phyloP scores from a whole-genome alignment of 2,329 filamentous ascomycete genomes.

The Diplodia scrobiculata region DNA sequence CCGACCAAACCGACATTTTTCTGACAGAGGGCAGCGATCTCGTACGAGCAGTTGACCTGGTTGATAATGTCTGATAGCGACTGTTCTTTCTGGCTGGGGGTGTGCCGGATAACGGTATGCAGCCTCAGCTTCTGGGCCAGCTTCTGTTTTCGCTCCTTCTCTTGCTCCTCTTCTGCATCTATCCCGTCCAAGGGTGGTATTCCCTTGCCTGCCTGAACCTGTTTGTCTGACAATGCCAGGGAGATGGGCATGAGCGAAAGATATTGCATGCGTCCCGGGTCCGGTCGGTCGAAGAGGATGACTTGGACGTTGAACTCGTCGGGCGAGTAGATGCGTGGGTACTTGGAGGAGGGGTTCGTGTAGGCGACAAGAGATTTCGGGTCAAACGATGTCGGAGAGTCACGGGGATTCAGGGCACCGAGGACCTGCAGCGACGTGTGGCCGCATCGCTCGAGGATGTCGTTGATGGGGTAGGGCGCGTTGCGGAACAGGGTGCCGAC shows the following conservation, averaged over 20 bases:
- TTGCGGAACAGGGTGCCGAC: conserved; percentile 80
- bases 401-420: conserved; percentile 71
- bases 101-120: conserved; percentile 79
- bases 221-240: conserved; percentile 71
- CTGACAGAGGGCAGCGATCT: conserved; percentile 81
- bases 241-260: conserved; percentile 88
- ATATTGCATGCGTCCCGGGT: conserved; percentile 90
- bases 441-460: conserved; percentile 83
- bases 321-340: conserved; percentile 74
- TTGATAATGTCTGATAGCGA: conserved; percentile 80
- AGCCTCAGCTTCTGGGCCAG: conserved; percentile 84
- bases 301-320: conserved; percentile 74
- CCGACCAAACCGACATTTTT: conserved; percentile 87
- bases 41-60: conserved; percentile 94
- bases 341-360: conserved; percentile 52
- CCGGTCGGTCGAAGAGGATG: conserved; percentile 83
- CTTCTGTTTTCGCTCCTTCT: conserved; percentile 62
- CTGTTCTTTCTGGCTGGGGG: conserved; percentile 78
- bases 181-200: conserved; percentile 56
- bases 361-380: conserved; percentile 64
- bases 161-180: conserved; percentile 72
- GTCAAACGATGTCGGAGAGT: conserved; percentile 58
- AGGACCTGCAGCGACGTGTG: conserved; percentile 81
- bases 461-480: conserved; percentile 74
- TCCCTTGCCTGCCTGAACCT: conserved; percentile 44